Base-by-base conservation (phyloP, 371 early-diverging fungal genomes). In the Mortierella sp. region DNA sequence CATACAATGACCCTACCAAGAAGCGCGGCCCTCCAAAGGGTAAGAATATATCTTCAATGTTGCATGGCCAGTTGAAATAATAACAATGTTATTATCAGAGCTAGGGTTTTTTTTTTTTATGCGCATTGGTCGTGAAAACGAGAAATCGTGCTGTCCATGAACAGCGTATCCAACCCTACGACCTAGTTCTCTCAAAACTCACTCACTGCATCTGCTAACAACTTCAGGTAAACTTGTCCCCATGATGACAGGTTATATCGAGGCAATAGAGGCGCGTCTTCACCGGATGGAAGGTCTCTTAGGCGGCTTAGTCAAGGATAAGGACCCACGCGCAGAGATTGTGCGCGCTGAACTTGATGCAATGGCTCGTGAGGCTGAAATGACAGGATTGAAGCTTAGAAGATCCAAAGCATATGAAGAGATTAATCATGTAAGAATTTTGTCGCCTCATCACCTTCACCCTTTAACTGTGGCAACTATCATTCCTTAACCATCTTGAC, bases 261-360 rank as follows among this genome's bases (percentile, higher is more conserved):
- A 92, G 73, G 92, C 92, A 0, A 91, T 93, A 64, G 93, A 93
- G 84, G 88, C 88, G 32, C 85, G 92, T 28, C 84, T 93, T 32
- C 89, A 91, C 77, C 80, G 90, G 64, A 84, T 93, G 80, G 92
- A 93, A 68, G 88, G 90, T 8, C 71, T 93, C 8, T 71, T 93
- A 11, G 90, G 90, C 12, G 90, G 87, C 39, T 84, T 90, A 32
- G 88, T 89, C 63, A 89, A 91, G 66, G 89, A 89, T 68, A 89
- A 90, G 63, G 92, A 92, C 66, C 92, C 92, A 16, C 86, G 88
- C 22, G 90, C 89, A 18, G 88, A 90, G 55, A 90, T 90, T 10
- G 85, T 90, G 16, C 63, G 89, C 18, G 89, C 87, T 8, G 91
- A 92, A 69, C 72, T 92, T 16, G 90, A 90, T 64, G 83, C 89